A percentile compares a stretch with the other conserved stretches of the same genome.
phyloP scores from a whole-genome alignment of 805 yeast species.

The Hanseniaspora guilliermondii region DNA sequence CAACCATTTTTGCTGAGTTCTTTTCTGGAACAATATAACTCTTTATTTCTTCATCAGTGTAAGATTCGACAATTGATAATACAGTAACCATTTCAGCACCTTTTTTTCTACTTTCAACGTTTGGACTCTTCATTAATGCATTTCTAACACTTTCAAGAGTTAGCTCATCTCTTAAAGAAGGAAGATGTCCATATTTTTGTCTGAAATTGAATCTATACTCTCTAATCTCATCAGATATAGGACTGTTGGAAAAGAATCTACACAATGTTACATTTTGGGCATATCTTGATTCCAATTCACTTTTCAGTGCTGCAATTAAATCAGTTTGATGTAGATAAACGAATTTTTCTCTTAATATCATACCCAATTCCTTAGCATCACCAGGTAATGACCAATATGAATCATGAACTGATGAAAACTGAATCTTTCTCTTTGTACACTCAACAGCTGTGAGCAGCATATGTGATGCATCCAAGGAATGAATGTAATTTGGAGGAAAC shows the following conservation, averaged over 20 bases:
- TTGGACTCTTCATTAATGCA: constrained; percentile 39
- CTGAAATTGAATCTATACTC: constrained; percentile 39
- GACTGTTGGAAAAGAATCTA: constrained; percentile 40
- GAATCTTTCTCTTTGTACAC: constrained; percentile 51
- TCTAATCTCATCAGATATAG: constrained; percentile 38
- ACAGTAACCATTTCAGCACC: constrained; percentile 58
- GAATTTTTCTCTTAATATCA: constrained; percentile 61
- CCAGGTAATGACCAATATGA: constrained; percentile 97
- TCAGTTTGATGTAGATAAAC: constrained; percentile 64
- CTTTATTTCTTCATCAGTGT: constrained; percentile 19
- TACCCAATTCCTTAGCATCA: constrained; percentile 63
- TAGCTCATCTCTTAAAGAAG: constrained; percentile 63
- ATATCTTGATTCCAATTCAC: constrained; percentile 75
- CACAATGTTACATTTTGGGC: constrained; percentile 53
- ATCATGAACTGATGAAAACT: constrained; percentile 93
- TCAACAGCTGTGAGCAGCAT: constrained; percentile 81
- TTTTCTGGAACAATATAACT: constrained; percentile 14
- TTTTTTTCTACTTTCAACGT: constrained; percentile 35
- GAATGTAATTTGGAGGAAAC: constrained; percentile 90
- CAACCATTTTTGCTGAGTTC: constrained; percentile 16
- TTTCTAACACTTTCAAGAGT: constrained; percentile 55
- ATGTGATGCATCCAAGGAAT: constrained; percentile 92
- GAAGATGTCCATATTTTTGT: constrained; percentile 38
- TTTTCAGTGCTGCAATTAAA: constrained; percentile 53
- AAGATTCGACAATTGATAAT: constrained; percentile 40